Evolutionary conservation across 352 stramenopile genomes (phyloP), one percentile per base, ranked within the genome.

Genomic region (Phytophthora sp.): DNA sequence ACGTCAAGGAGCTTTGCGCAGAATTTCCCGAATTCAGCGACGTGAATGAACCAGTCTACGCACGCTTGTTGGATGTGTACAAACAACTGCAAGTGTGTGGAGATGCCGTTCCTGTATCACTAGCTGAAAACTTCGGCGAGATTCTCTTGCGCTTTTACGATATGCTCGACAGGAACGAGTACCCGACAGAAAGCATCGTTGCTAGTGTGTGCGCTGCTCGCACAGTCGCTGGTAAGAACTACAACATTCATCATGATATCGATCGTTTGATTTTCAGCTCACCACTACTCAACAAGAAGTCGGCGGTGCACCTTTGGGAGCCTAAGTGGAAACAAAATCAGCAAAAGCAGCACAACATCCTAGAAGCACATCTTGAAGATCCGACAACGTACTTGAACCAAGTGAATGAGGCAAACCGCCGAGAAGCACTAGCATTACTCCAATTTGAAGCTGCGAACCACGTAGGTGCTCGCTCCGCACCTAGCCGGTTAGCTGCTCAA

Each of bases 221-320:
- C 10, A 45, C 34, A 23, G 18, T 56, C 27, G 31, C 32, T 3
- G 27, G 30, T 20, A 37, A 37, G 12, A 45, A 46, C 21, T 56
- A 46, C 10, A 26, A n/a, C 9, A 6, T 56, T 6, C 34, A 46
- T 8, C 49, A 56, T 34, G 34, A 56, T 17, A 56, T 46, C n/a
- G 49, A 55, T 23, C 31, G 48, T 5, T 32, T 55, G 4, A 11
- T 54, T 43, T 21, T 54, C n/a, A n/a, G n/a, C n/a, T n/a, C n/a
- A 18, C 15, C 13, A 8, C 23, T 23, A 4, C 28, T 32, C 28
- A 23, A 28, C 7, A 31, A 32, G 15, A 43, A 11, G 17, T 12
- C 23, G 8, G 12, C 31, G n/a, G 21, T 55, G 8, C 31, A 45
- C 21, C 20, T 26, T 15, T 55, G 34, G 48, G 21, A 55, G 34